Conservation (phyloP, 352 stramenopile species). For the Aphanomyces astaci region DNA sequence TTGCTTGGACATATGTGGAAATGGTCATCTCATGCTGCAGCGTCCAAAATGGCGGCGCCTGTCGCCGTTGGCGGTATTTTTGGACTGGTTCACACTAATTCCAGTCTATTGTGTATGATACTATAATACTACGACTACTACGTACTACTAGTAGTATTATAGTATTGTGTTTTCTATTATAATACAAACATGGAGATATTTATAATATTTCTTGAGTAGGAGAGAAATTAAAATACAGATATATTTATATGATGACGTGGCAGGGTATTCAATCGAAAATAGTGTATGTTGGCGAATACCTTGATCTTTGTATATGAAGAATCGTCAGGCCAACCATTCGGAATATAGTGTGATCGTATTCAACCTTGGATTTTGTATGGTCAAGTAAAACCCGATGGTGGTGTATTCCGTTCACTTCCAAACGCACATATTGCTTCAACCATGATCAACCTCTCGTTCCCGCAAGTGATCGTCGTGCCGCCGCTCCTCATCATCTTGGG, state of each 20-base stretch:
- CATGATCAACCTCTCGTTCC: slow-evolving; percentile 26
- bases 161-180: too few species aligned
- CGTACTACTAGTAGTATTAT: too few species aligned
- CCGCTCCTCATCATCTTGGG: slow-evolving; percentile 56
- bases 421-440: neutral
- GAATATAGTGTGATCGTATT: too few species aligned
- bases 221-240: too few species aligned
- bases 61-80: slow-evolving; percentile 4
- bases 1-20: slow-evolving; percentile 4
- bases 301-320: too few species aligned
- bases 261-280: neutral
- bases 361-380: slow-evolving; percentile 10
- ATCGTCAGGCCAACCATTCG: too few species aligned
- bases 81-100: neutral
- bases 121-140: too few species aligned
- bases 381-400: neutral
- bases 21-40: neutral
- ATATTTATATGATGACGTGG: neutral
- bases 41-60: neutral
- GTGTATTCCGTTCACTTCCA: neutral
- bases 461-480: slow-evolving; percentile 64
- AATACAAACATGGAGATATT: too few species aligned
- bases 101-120: neutral
- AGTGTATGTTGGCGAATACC: too few species aligned
- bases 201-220: too few species aligned